Evolutionary conservation across 176 grass and related monocot species (phyloP), one percentile per base, ranked within the genome.

Genomic region (Lolium perenne): DNA sequence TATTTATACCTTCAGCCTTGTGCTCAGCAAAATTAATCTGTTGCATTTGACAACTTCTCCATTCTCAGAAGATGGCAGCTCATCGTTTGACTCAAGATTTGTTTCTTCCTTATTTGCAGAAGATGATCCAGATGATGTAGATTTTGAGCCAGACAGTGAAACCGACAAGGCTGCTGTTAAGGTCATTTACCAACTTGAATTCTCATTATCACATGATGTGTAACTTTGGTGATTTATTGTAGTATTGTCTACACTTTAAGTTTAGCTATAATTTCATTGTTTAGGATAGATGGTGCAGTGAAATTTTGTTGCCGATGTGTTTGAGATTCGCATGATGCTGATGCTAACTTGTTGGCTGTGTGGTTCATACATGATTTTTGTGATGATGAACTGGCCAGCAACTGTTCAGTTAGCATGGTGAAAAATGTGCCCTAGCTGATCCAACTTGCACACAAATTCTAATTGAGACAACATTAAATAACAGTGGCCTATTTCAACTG

Each of bases 91-190:
- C 83, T 53, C 49, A 49, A 29, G 32, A 62, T 80, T 83, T 80
- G 10, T 81, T 84, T 76, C 62, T 76, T 87, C 22, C 29, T 76
- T 94, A 32, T 86, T 80, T 92, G 43, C 83, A 99, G 97, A 94
- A 82, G 97, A 99, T 88, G 97, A 99, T 90, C 94, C 97, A 45
- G 97, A 92, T 75, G 97, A 99, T 71, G 90, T 81, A 92, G 97
- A 99, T 90, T 99, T 99, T 89, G 97, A 99, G 77, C 97, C 97
- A 67, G 97, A 99, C 66, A 94, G 89, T 73, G 94, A 99, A 83
- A 82, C 84, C 1, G 93, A 91, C n/a, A 99, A 94, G 85, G 85
- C 84, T 78, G 78, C 83, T 86, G 88, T 91, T n/a, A 94, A 94
- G 91, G 94, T 92, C 81, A 51, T 82, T 79, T 86, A 59, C 77